phyloP scores from a whole-genome alignment of 169 alveolate genomes.

The Cyclospora cayetanensis region DNA sequence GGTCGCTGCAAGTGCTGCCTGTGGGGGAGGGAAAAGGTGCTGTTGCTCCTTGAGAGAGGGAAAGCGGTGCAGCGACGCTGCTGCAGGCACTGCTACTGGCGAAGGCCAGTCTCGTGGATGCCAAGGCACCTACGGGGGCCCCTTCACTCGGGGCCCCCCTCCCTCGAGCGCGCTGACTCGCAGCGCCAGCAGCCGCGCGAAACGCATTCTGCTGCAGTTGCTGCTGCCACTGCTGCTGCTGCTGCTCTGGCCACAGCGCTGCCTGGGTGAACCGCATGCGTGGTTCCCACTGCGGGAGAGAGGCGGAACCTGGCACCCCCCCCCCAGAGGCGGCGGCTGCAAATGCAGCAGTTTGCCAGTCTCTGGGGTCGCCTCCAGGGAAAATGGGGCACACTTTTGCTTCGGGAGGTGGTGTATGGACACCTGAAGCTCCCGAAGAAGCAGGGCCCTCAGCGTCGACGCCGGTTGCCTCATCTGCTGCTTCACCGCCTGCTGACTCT shows the following conservation, averaged over 20 bases:
- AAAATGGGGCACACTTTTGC: neutral
- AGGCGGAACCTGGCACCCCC: neutral
- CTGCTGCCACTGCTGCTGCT: too few relatives aligned
- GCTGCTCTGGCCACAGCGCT: neutral
- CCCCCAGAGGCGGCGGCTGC: neutral
- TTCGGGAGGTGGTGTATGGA: neutral
- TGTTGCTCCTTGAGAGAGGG: neutral
- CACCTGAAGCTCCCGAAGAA: neutral
- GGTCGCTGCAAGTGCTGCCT: neutral
- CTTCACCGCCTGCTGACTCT: neutral
- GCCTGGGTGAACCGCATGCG: neutral
- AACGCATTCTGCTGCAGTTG: neutral
- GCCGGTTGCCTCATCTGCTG: neutral
- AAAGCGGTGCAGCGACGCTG: neutral
- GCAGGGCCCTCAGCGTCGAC: too few relatives aligned
- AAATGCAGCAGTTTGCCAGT: neutral
- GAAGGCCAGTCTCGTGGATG: too few relatives aligned
- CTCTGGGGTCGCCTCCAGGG: neutral
- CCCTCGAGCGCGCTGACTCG: too few relatives aligned
- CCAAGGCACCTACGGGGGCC: too few relatives aligned
- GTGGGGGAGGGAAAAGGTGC: neutral
- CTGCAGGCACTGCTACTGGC: neutral
- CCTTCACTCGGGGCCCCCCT: too few relatives aligned
- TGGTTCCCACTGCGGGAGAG: neutral
- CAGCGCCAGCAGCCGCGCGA: neutral